phyloP scores from a whole-genome alignment of 768 basidiomycete genomes.

The Phlebiopsis flavidoalba region DNA sequence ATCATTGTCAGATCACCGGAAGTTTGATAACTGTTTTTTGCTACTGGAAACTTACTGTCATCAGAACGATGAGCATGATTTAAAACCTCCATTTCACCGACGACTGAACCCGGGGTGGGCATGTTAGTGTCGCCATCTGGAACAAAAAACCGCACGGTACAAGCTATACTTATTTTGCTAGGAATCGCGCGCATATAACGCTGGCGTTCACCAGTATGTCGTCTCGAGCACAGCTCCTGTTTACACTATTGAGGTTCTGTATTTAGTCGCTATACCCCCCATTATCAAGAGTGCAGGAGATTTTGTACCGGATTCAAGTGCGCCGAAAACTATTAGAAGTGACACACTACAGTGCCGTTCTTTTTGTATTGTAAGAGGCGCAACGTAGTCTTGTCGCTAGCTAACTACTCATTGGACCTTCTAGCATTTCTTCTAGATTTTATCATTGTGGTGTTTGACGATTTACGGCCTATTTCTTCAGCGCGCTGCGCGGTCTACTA shows the following conservation, averaged over 20 bases:
- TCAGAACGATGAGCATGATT: background rate
- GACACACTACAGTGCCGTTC: background rate
- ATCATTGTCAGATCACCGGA: background rate
- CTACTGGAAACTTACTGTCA: slow-evolving; percentile 4
- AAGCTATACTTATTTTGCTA: background rate
- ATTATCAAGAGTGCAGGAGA: background rate
- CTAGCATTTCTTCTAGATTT: background rate
- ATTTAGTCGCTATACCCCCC: background rate
- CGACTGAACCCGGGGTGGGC: background rate
- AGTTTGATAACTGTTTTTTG: background rate
- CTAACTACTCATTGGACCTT: background rate
- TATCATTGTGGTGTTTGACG: background rate
- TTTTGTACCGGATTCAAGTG: background rate
- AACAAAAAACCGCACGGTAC: background rate
- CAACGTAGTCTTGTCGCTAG: background rate
- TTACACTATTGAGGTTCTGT: background rate
- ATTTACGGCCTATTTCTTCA: background rate
- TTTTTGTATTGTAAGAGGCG: background rate
- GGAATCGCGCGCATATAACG: background rate
- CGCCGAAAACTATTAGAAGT: background rate
- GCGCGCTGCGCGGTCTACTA: background rate
- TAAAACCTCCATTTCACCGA: background rate
- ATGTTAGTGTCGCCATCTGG: background rate
- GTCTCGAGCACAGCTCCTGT: background rate
- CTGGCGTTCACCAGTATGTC: background rate